Base-by-base conservation (phyloP, 2,329 filamentous ascomycete species). In the Fusarium sp. region DNA sequence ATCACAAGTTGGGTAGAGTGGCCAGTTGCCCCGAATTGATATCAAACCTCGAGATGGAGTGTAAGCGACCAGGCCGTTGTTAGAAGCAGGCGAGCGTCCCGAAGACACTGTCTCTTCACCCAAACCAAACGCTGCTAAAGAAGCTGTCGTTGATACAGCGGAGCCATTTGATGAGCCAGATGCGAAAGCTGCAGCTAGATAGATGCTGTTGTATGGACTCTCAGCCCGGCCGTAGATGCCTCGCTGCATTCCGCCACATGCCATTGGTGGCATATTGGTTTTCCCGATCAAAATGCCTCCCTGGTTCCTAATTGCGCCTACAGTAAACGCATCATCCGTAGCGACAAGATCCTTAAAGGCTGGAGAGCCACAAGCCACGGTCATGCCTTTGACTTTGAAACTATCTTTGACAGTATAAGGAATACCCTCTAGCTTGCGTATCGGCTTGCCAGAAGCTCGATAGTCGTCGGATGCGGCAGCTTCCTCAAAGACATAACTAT, bases 231-330 rank as follows among this genome's bases (percentile, higher is more conserved):
- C 87, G 68, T 88, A 89, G 3, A 86, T 73, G 1, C 88, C 88
- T 13, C 87, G 80, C 64, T 89, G 87, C 84, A 88, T 88, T 1
- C 88, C 88, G 3, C 87, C 87, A 41, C 84, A 84, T 17, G 87
- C 88, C 86, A 90, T 88, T 1, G 88, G 85, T 4, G 80, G 88
- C 84, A 90, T 90, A 20, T 79, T 90, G 5, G 88, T 89, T 49
- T 84, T 83, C 0, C 88, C 88, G 13, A 80, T 65, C 18, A 80
- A 54, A 20, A 80, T 64, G 8, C 73, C 79, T 1, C 79, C 79
- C 25, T 25, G 25, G 25, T 25, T 25, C 25, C 25, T 4, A 25
- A 25, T 25, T 25, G 25, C 25, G 25, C 25, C 25, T 25, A 25
- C 25, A 25, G 25, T 25, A 25, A 25, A 25, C 25, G 25, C 25